phyloP scores from a whole-genome alignment of 768 basidiomycete genomes.

The Scleroderma bovista region DNA sequence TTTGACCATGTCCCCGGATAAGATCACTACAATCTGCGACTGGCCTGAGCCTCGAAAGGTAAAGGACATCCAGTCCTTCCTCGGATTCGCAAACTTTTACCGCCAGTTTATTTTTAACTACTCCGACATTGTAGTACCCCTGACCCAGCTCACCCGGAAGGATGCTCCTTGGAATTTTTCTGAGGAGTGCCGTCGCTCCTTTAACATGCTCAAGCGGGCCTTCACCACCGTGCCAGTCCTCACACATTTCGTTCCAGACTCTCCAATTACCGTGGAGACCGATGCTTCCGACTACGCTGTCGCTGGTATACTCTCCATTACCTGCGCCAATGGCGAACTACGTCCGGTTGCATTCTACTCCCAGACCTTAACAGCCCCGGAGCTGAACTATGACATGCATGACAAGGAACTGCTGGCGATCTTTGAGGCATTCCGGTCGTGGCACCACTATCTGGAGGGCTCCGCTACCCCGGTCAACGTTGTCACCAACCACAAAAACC shows the following conservation, averaged over 20 bases:
- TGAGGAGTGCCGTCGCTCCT: slow-evolving; percentile 12
- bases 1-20: not conserved
- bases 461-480: not conserved
- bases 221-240: not conserved
- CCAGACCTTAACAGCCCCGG: slow-evolving; percentile 12
- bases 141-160: slow-evolving; percentile 27
- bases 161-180: not conserved
- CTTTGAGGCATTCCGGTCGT: slow-evolving; percentile 31
- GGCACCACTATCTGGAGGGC: slow-evolving; percentile 27
- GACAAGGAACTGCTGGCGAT: slow-evolving; percentile 36
- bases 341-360: slow-evolving; percentile 34
- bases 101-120: not conserved
- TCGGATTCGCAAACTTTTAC: not conserved
- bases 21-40: not conserved
- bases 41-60: not conserved
- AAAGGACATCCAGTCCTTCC: not conserved
- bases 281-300: not conserved
- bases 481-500: slow-evolving; percentile 33
- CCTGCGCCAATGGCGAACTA: slow-evolving; percentile 7
- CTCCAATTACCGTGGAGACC: not conserved
- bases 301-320: not conserved
- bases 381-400: slow-evolving; percentile 42
- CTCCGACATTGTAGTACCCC: slow-evolving; percentile 25
- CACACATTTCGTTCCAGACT: not conserved
- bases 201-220: slow-evolving; percentile 15